Base-by-base conservation (phyloP, 805 yeast genomes). In the Ogataea glucozyma region DNA sequence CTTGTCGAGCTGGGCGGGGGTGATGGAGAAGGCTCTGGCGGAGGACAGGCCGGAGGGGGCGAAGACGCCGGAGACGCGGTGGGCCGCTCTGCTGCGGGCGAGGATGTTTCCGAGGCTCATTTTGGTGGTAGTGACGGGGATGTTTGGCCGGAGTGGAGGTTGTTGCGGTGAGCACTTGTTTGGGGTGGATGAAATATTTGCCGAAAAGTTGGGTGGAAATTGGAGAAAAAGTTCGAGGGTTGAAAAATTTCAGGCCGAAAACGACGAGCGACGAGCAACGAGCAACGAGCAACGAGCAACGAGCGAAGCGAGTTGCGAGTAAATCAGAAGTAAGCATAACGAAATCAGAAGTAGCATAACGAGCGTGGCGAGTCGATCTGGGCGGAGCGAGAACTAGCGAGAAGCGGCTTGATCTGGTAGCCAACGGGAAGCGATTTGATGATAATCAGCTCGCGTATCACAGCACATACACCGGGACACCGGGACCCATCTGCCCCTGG, bases 1-100 rank as follows among this genome's bases (percentile, higher is more conserved):
- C 61, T 84, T 85, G 42, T 64, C 62, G n/a, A 69, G 52, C 10
- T 54, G 36, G 6, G 56, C 33, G 14, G 60, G 39, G 6, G 70
- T 40, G 14, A 44, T 47, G 4, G 63, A 54, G 46, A 63, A 63
- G 10, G 34, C 43, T 48, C 64, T 54, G 12, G 41, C 31, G 4
- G 55, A 39, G 20, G 29, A 20, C 18, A 13, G n/a, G 19, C 21
- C 4, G 27, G 26, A 9, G 10, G 27, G 27, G 19, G 27, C 27
- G 3, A 6, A 14, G 6, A 13, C 26, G 18, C 24, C 27, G 16
- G 26, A n/a, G n/a, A n/a, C 12, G 27, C 27, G 29, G 18, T 12
- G 13, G 16, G 22, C 21, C 11, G 19, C 19, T 34, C 38, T 34
- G 18, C 18, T 10, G 29, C 29, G 38, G 24, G 29, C 27, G 18